Percentiles rank a stretch among this genome's conserved stretches.
These are phyloP conservation scores for Elymus sibiricus DNA, from an alignment of 176 grass and related monocot species.

Conservation along the genomic window DNA sequence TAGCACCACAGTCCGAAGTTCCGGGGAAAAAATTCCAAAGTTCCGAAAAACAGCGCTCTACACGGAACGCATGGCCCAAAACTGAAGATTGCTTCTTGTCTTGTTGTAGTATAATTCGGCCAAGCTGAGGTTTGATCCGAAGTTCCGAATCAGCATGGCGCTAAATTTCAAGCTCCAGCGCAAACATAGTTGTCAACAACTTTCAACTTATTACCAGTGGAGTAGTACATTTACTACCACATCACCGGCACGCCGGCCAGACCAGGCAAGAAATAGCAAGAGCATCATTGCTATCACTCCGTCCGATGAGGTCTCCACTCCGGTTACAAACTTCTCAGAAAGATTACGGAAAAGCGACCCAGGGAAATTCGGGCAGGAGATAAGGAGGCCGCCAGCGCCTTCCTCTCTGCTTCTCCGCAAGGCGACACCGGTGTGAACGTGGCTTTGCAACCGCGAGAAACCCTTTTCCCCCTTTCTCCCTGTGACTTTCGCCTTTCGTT, in stretches of 20 bases:
- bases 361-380: not conserved
- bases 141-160: no score
- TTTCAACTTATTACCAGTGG: no score
- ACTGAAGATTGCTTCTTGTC: not conserved
- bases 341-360: not conserved
- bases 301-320: no score
- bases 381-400: not conserved
- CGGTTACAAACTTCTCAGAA: not conserved
- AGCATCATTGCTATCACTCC: not conserved
- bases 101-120: no score
- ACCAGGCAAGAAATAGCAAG: not conserved
- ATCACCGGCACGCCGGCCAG: not conserved
- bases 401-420: not conserved
- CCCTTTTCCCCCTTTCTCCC: not conserved
- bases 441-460: slow-evolving; percentile 20
- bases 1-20: no score
- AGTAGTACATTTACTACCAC: no score
- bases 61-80: not conserved
- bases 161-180: no score
- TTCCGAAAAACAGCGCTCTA: not conserved
- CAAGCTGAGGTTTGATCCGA: not conserved
- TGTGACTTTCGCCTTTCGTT: not conserved
- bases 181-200: no score
- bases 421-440: slow-evolving; percentile 8
- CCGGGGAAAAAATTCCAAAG: not conserved